Evolutionary conservation across 345 rosid species (phyloP).

Genomic region (Laguncularia racemosa): DNA sequence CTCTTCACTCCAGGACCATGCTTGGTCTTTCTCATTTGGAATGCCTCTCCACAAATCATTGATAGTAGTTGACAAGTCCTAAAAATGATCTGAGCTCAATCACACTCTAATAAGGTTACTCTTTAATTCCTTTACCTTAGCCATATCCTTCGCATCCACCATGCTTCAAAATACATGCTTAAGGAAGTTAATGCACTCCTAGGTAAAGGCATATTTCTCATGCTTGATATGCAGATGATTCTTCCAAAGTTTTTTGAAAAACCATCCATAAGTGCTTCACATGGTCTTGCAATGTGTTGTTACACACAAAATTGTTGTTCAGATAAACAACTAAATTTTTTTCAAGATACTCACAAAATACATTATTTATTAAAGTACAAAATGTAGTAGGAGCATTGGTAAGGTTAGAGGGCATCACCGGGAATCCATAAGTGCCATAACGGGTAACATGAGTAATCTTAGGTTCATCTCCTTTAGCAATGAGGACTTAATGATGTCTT

Average conservation of each 20-base stretch:
- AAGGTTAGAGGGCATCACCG: background rate
- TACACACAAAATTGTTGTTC: background rate
- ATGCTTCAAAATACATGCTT: too few species aligned
- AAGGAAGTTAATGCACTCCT: background rate
- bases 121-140: too few species aligned
- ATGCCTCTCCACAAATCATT: too few species aligned
- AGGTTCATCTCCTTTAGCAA: background rate
- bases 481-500: background rate
- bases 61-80: too few species aligned
- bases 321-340: background rate
- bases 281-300: background rate
- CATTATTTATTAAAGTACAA: background rate
- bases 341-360: background rate
- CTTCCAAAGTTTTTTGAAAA: background rate
- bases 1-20: too few species aligned
- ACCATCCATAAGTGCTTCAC: background rate
- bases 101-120: too few species aligned
- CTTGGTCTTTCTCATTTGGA: too few species aligned
- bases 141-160: too few species aligned
- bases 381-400: background rate
- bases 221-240: background rate
- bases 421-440: background rate
- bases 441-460: background rate
- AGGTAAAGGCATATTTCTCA: background rate
- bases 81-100: too few species aligned